Percentiles rank a stretch among this genome's conserved stretches.
Evolutionary conservation across 805 yeast genomes (phyloP).

Genomic region (Suhomyces canberraensis): DNA sequence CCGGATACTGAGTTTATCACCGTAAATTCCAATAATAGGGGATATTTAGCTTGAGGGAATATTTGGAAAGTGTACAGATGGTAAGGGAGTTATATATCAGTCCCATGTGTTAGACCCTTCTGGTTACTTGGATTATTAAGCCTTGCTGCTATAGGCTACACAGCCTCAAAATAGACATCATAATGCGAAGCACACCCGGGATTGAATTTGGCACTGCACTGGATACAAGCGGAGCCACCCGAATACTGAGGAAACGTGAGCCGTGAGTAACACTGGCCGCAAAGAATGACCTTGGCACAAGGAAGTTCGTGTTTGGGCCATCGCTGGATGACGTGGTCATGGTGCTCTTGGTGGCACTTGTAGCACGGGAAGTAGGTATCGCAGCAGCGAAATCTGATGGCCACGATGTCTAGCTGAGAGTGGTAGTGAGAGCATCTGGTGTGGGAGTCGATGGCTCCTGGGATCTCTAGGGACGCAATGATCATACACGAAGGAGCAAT

Average conservation of each 20-base stretch:
- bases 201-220: conserved; percentile 30
- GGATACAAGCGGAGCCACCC: conserved; percentile 16
- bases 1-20: too few relatives aligned
- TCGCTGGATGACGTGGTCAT: conserved; percentile 5
- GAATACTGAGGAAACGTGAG: conserved; percentile 28
- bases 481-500: background rate
- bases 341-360: conserved; percentile 31
- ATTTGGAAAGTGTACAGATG: too few relatives aligned
- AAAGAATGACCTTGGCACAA: conserved; percentile 25
- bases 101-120: too few relatives aligned
- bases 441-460: conserved; percentile 20
- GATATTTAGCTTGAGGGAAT: too few relatives aligned
- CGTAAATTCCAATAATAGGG: too few relatives aligned
- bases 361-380: conserved; percentile 35
- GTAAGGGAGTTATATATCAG: too few relatives aligned
- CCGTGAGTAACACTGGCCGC: conserved; percentile 34
- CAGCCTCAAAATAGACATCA: conserved; percentile 35
- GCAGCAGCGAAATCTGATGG: conserved; percentile 40
- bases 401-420: conserved; percentile 33
- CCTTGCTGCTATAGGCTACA: too few relatives aligned
- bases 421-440: conserved; percentile 41
- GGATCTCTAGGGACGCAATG: background rate
- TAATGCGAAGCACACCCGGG: conserved; percentile 39
- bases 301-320: conserved; percentile 12
- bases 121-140: too few relatives aligned